A percentile compares a stretch with the other conserved stretches of the same genome.
phyloP scores from a whole-genome alignment of 805 yeast species.

The Candida coquimbonensis region DNA sequence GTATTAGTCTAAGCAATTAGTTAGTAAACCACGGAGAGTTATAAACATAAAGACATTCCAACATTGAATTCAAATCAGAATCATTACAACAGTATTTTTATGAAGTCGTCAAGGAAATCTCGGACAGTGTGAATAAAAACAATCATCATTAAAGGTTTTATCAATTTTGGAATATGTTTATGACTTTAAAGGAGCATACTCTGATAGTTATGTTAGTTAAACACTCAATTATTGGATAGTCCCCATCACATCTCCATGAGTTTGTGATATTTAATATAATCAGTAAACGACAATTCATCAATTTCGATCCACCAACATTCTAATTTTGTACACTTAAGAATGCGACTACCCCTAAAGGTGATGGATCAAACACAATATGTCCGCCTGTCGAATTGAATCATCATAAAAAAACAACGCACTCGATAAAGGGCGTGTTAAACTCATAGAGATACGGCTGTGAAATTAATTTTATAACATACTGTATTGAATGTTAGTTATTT shows the following conservation, averaged over 20 bases:
- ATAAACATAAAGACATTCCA: background rate
- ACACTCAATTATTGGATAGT: too few species aligned
- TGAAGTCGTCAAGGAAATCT: constrained; percentile 31
- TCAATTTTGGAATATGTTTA: too few species aligned
- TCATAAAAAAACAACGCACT: constrained; percentile 9
- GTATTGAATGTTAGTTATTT: background rate
- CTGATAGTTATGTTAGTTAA: constrained; percentile 2
- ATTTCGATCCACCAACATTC: constrained; percentile 37
- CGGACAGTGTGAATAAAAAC: constrained; percentile 50
- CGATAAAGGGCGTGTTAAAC: too few species aligned
- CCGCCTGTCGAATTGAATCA: constrained; percentile 41
- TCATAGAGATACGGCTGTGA: background rate
- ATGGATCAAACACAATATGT: constrained; percentile 29
- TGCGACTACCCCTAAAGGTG: constrained; percentile 40
- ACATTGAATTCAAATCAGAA: constrained; percentile 28
- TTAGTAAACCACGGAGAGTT: background rate
- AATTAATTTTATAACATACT: background rate
- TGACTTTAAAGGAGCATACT: background rate
- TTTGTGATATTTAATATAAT: background rate
- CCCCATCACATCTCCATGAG: background rate
- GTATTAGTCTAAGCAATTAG: background rate
- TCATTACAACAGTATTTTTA: constrained; percentile 49
- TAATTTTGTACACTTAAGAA: constrained; percentile 42
- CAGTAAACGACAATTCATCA: constrained; percentile 39
- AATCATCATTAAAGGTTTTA: constrained; percentile 26